phyloP scores from a whole-genome alignment of 371 early-diverging fungal genomes.

The Mortierella sp. region DNA sequence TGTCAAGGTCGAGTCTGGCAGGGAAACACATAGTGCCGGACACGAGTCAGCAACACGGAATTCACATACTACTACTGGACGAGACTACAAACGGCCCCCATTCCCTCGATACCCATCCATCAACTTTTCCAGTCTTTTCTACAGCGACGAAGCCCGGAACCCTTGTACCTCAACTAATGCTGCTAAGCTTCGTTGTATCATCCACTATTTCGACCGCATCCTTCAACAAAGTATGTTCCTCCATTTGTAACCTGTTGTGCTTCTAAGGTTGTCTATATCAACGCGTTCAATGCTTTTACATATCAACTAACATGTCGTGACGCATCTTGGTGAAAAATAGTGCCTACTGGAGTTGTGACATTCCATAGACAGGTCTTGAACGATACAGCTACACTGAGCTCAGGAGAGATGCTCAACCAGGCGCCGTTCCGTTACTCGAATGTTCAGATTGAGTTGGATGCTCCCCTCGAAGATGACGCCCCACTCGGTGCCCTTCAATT shows the following conservation, averaged over 20 bases:
- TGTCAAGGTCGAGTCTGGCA: neutral
- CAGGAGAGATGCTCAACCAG: constrained; percentile 22
- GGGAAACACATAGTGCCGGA: too few species aligned
- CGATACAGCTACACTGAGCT: constrained; percentile 37
- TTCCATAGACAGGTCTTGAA: constrained; percentile 60
- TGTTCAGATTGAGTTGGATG: constrained; percentile 61
- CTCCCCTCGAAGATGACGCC: constrained; percentile 52
- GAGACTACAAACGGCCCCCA: neutral
- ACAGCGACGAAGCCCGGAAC: neutral
- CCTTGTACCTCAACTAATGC: constrained; percentile 33
- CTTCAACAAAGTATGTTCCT: constrained; percentile 41
- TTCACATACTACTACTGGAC: neutral
- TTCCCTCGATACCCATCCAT: constrained; percentile 59
- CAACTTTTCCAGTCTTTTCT: constrained; percentile 61
- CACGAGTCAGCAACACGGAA: neutral
- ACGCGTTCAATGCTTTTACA: too few species aligned
- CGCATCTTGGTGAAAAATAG: constrained; percentile 29
- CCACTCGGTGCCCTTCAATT: constrained; percentile 53
- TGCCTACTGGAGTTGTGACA: constrained; percentile 59
- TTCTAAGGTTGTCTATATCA: neutral
- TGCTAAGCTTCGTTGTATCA: constrained; percentile 62
- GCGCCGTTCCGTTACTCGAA: constrained; percentile 38
- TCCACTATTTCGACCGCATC: constrained; percentile 65
- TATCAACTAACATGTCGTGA: neutral
- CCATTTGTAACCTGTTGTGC: too few species aligned